Evolutionary conservation across 805 yeast species (phyloP), one percentile per base, ranked within the genome.

Genomic region (Suhomyces prunicola): DNA sequence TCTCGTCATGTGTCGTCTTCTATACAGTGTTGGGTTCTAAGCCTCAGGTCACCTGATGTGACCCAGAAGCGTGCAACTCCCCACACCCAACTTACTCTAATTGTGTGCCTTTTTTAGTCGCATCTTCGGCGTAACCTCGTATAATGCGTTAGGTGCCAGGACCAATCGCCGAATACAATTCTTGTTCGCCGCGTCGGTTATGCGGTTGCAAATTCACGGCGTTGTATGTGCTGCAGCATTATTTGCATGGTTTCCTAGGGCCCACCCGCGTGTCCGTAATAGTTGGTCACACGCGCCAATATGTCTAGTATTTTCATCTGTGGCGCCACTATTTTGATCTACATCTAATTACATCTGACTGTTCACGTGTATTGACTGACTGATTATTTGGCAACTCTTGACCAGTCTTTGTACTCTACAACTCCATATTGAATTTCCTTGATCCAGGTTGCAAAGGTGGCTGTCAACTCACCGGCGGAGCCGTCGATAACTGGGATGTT

Each of bases 341-440:
- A 29, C n/a, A 27, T n/a, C 33, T 12, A 29, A 29, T 29, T 36
- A 36, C 4, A 15, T 17, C 13, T 36, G 15, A 15, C 15, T 36
- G 12, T 39, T 19, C 41, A 7, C 24, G 24, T 39, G 19, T 39
- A 9, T 39, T 36, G 17, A 36, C 15, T 6, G 10, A 3, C 19
- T 24, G 29, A 12, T 24, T 42, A 42, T 42, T 42, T 17, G 44
- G 73, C 69, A 47, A 70, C 67, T 61, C 72, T 67, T 45, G 78
- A 72, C 86, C 86, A 82, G 61, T 65, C 63, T 52, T 79, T 81
- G 69, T 83, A 85, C 65, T 85, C 86, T 50, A 76, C 86, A 55
- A 78, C 82, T 61, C 98, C 99, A 72, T 93, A 93, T 76, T 93
- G 98, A 60, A 93, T 84, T 57, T 84, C 87, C 57, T 84, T 82